Percentiles rank a stretch among this genome's conserved stretches.
phyloP scores from a whole-genome alignment of 768 basidiomycete genomes.

The Pleurotus pulmonarius region DNA sequence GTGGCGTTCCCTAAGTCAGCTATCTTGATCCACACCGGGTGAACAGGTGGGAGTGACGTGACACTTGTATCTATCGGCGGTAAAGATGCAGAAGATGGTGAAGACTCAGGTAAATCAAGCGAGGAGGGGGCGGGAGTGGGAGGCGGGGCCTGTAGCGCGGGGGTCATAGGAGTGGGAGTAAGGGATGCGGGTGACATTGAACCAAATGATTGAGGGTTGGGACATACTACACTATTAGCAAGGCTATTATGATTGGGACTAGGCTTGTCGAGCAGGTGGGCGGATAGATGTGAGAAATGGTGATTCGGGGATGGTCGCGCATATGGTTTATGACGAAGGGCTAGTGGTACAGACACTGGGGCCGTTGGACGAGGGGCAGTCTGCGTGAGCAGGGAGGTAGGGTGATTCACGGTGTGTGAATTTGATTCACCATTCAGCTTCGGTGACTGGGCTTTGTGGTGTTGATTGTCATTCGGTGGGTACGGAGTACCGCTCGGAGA shows the following conservation, averaged over 20 bases:
- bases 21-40: conserved; percentile 82
- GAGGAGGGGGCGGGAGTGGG: conserved; percentile 14
- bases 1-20: conserved; percentile 95
- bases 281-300: conserved; percentile 36
- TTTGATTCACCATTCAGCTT: background rate
- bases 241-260: conserved; percentile 23
- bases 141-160: conserved; percentile 19
- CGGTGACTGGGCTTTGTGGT: background rate
- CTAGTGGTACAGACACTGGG: conserved; percentile 15
- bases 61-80: conserved; percentile 19
- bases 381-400: conserved; percentile 59
- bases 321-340: conserved; percentile 19
- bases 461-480: conserved; percentile 12
- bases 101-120: conserved; percentile 5
- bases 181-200: conserved; percentile 18
- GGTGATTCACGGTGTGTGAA: conserved; percentile 7
- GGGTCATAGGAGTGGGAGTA: conserved; percentile 23
- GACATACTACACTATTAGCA: background rate
- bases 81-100: conserved; percentile 9
- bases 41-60: conserved; percentile 17
- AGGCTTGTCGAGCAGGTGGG: conserved; percentile 33
- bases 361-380: conserved; percentile 46
- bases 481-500: conserved; percentile 36
- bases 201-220: conserved; percentile 11
- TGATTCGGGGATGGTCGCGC: conserved; percentile 34